phyloP scores from a whole-genome alignment of 176 grass and related monocot genomes.

The Lolium multiflorum region DNA sequence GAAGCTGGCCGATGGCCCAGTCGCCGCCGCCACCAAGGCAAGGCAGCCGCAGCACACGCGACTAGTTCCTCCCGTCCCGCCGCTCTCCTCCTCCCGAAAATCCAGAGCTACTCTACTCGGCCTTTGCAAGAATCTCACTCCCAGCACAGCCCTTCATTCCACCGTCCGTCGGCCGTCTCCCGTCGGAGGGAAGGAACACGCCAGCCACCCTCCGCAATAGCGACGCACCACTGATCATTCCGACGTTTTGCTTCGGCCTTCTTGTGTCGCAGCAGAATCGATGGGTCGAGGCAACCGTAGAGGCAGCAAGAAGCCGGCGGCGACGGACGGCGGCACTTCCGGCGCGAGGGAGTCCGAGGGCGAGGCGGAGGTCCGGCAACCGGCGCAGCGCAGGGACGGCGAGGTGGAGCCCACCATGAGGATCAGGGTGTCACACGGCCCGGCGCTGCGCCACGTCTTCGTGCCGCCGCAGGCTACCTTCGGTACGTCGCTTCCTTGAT shows the following conservation, averaged over 20 bases:
- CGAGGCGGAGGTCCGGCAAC: slow-evolving; percentile 78
- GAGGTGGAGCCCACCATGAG: slow-evolving; percentile 57
- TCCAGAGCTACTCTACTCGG: slow-evolving; percentile 19
- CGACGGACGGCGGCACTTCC: slow-evolving; percentile 40
- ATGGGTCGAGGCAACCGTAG: slow-evolving; percentile 18
- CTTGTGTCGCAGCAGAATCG: not conserved
- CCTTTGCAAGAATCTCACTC: not conserved
- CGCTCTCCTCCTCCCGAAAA: slow-evolving; percentile 30
- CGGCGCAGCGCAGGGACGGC: slow-evolving; percentile 75
- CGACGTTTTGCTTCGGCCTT: slow-evolving; percentile 37
- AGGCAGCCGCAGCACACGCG: not conserved
- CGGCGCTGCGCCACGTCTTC: slow-evolving; percentile 60
- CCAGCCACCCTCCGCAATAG: slow-evolving; percentile 2
- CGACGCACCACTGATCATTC: slow-evolving; percentile 37
- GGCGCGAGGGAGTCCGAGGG: slow-evolving; percentile 40
- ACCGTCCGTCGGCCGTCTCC: not conserved
- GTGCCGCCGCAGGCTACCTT: slow-evolving; percentile 80
- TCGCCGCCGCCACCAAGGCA: slow-evolving; percentile 8
- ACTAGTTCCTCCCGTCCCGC: not conserved
- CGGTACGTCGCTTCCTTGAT: slow-evolving; percentile 49
- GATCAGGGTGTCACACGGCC: slow-evolving; percentile 74
- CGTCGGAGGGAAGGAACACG: slow-evolving; percentile 38
- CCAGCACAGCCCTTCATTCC: not conserved
- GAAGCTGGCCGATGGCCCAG: not conserved
- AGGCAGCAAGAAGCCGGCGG: slow-evolving; percentile 18